Evolutionary conservation across 2,329 filamentous ascomycete genomes (phyloP).

Genomic region (Claviceps arundinis): DNA sequence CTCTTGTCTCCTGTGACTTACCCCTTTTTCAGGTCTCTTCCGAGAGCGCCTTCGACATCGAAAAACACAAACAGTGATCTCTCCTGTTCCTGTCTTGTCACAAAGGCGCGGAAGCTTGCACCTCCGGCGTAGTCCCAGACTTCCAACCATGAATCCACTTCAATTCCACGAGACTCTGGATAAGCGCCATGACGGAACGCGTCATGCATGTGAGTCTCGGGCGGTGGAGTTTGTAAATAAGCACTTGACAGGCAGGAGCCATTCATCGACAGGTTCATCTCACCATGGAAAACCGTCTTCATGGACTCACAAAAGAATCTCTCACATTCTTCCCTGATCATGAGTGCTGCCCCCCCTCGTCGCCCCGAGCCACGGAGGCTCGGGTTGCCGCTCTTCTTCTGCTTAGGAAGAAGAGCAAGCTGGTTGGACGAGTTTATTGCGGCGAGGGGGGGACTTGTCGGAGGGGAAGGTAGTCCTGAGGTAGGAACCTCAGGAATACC

Average conservation of each 20-base stretch:
- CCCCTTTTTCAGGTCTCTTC: slow-evolving; percentile 76
- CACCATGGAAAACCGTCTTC: slow-evolving; percentile 88
- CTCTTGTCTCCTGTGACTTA: slow-evolving; percentile 31
- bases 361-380: slow-evolving; percentile 31
- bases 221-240: slow-evolving; percentile 40
- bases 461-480: slow-evolving; percentile 73
- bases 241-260: slow-evolving; percentile 82
- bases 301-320: slow-evolving; percentile 98
- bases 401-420: slow-evolving; percentile 50
- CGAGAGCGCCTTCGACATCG: slow-evolving; percentile 52
- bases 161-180: slow-evolving; percentile 16
- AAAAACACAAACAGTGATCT: slow-evolving; percentile 83
- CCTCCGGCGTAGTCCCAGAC: slow-evolving; percentile 79
- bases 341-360: slow-evolving; percentile 85
- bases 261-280: slow-evolving; percentile 64
- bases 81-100: slow-evolving; percentile 55
- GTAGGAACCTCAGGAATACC: slow-evolving; percentile 88
- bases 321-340: slow-evolving; percentile 99
- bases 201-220: slow-evolving; percentile 30
- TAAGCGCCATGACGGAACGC: slow-evolving; percentile 18
- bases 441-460: slow-evolving; percentile 80
- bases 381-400: slow-evolving; percentile 30
- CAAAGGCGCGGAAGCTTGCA: slow-evolving; percentile 74
- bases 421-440: slow-evolving; percentile 56
- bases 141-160: slow-evolving; percentile 55